Evolutionary conservation across 1,284 basidiomycete species (phyloP), one percentile per base, ranked within the genome.

Genomic region (Ceratobasidium sp.): DNA sequence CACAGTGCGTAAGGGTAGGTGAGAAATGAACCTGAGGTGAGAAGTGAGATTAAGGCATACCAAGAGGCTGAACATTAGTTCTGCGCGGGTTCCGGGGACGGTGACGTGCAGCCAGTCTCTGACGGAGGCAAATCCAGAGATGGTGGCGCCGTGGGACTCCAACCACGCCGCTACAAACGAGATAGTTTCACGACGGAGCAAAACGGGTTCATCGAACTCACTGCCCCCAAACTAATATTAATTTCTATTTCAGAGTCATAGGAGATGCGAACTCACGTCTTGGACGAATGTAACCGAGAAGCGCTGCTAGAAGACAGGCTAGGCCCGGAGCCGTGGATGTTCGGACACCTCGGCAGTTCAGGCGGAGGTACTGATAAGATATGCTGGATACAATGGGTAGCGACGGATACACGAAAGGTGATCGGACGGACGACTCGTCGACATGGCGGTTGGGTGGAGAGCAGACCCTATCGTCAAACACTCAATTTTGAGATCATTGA

Each of bases 1-100:
- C n/a, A n/a, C n/a, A n/a, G 81, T 73, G 84, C 83, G 79, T 90
- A 91, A 54, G 86, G 86, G n/a, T n/a, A n/a, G n/a, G n/a, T n/a
- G n/a, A n/a, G n/a, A n/a, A n/a, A n/a, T n/a, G n/a, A n/a, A n/a
- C n/a, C n/a, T n/a, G n/a, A n/a, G n/a, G n/a, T n/a, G n/a, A n/a
- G n/a, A n/a, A n/a, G n/a, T n/a, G 19, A 5, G 17, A 50, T 56
- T 24, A 31, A n/a, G 8, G 45, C 84, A 67, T 75, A 89, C 89
- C 89, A 60, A 47, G 2, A 66, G 63, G 31, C 54, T 56, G 14
- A 75, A 33, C 65, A 75, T 69, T 22, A 41, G 22, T 31, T 75
- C 75, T n/a, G 75, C 75, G 9, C 59, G 65, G 22, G 45, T 17
- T 1, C 72, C 69, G n/a, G 0, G 75, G 1, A 75, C 60, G 3